Conservation (phyloP, 306 rosid genomes). For the Acmispon strigosus region DNA sequence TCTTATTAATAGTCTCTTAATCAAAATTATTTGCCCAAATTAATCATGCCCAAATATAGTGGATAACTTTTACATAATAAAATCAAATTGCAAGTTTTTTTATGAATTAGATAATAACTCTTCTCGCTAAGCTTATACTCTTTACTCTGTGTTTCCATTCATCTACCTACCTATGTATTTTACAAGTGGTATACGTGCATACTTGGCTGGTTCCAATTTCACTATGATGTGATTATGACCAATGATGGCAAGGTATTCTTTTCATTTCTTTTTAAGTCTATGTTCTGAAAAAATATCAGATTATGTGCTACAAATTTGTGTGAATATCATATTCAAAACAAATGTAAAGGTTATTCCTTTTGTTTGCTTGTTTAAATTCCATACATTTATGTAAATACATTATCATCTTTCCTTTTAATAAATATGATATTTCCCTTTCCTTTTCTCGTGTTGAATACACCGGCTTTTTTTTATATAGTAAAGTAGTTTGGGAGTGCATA, state of each 20-base stretch:
- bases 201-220: conserved; percentile 72
- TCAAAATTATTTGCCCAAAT: no score
- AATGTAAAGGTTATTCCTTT: not conserved
- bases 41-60: no score
- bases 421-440: conserved; percentile 9
- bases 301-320: not conserved
- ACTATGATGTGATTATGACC: conserved; percentile 65
- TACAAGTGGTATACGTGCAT: conserved; percentile 59
- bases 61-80: no score
- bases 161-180: not conserved
- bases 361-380: not conserved
- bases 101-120: not conserved
- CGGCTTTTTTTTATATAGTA: not conserved
- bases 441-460: not conserved
- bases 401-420: not conserved
- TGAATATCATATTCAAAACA: not conserved
- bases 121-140: not conserved
- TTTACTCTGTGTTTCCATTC: not conserved
- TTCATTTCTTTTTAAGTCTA: not conserved
- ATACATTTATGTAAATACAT: not conserved
- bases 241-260: conserved; percentile 82
- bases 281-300: not conserved
- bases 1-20: no score
- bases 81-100: no score
- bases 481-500: not conserved